These are phyloP conservation scores for Hypomyces rosellus DNA, from an alignment of 2,329 filamentous ascomycete species.

Conservation along the genomic window DNA sequence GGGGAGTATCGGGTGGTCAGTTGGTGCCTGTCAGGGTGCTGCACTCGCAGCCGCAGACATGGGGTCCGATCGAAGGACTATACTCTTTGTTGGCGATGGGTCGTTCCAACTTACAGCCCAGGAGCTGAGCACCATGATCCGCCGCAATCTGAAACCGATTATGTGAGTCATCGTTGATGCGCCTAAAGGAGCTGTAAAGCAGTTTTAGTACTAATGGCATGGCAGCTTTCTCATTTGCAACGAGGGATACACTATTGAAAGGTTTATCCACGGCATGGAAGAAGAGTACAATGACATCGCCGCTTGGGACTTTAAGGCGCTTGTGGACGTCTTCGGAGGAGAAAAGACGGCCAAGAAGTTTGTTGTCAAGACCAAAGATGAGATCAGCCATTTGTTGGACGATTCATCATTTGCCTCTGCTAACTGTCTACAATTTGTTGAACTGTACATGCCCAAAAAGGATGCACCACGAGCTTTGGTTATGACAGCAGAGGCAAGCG, in stretches of 20 bases:
- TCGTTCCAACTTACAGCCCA: conserved; percentile 80
- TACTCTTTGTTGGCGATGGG: conserved; percentile 86
- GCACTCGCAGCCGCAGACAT: conserved; percentile 67
- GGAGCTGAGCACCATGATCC: conserved; percentile 78
- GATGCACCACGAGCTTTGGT: conserved; percentile 69
- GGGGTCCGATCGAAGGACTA: conserved; percentile 54
- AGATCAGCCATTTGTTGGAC: conserved; percentile 59
- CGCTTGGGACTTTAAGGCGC: conserved; percentile 64
- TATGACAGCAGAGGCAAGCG: conserved; percentile 64
- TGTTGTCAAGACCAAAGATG: conserved; percentile 60
- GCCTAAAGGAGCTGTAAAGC: not conserved
- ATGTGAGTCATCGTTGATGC: conserved; percentile 46
- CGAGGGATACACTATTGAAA: conserved; percentile 83
- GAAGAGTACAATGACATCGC: conserved; percentile 76
- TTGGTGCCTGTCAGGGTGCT: conserved; percentile 56
- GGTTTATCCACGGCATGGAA: conserved; percentile 79
- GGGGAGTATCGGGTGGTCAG: conserved; percentile 60
- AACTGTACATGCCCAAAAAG: conserved; percentile 72
- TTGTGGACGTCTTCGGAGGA: conserved; percentile 64
- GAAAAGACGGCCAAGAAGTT: conserved; percentile 55
- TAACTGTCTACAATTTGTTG: conserved; percentile 61
- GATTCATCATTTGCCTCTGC: conserved; percentile 57
- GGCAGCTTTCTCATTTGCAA: conserved; percentile 75
- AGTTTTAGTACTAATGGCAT: conserved; percentile 14
- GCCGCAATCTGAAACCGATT: conserved; percentile 66